Evolutionary conservation across 192 early-diverging fungal genomes (phyloP), one percentile per base, ranked within the genome.

Genomic region (Phlyctochytrium bullatum): DNA sequence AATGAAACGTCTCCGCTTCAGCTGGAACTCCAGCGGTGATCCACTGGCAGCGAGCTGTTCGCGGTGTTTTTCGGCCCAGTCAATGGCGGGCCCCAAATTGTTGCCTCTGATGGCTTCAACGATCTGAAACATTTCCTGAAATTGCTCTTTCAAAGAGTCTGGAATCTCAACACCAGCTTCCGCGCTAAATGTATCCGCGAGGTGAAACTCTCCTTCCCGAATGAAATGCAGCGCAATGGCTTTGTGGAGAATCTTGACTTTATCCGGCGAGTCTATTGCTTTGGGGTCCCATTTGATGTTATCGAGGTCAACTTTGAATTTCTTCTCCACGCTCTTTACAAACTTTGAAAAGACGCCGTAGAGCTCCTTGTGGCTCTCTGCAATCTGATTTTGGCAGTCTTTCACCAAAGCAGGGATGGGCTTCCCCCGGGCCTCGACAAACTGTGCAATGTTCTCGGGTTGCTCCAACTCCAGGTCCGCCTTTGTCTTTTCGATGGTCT

Each of bases 1-100:
- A 31, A 99, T 64, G 58, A 91, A 96, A 68, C 83, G 82, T 52
- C 91, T 78, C 54, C 87, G 73, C 60, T 91, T 91, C 58, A 99
- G 80, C n/a, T 84, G 73, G 78, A 98, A 99, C 76, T 95, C 95
- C n/a, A 99, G 81, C 10, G 71, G 67, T 6, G 87, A 87, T 2
- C 81, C 85, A 25, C 75, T 65, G 20, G 67, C 74, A 33, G 78
- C 75, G 40, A 98, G 76, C 40, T 75, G 80, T 0, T 74, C 75
- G 1, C 84, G 67, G 62, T 93, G 75, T 32, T 59, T 51, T 28
- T 65, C 62, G 6, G 93, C 88, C 97, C 97, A 99, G 78, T 67
- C 62, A 10, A 94, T 73, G 1, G 93, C 95, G 20, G 76, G 73
- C 2, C 61, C 75, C 62, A 96, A 60, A 33, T 93, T 73, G 20